phyloP scores from a whole-genome alignment of 176 grass and related monocot genomes.

The Oryza punctata region DNA sequence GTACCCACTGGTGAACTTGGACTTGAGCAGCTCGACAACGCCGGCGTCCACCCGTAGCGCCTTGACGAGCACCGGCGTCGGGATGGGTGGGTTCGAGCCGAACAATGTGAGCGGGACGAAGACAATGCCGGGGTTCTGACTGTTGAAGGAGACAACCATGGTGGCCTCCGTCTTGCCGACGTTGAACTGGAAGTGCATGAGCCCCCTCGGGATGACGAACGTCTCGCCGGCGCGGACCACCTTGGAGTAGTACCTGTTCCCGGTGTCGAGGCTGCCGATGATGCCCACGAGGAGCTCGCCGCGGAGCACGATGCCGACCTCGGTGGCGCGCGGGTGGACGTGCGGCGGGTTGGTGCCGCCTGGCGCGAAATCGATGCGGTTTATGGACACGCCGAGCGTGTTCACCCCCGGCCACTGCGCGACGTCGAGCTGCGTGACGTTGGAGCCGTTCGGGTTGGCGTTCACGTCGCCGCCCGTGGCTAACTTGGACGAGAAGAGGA shows the following conservation, averaged over 20 bases:
- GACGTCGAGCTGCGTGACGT: slow-evolving; percentile 47
- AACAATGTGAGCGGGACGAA: slow-evolving; percentile 50
- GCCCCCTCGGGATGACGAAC: slow-evolving; percentile 59
- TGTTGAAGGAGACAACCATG: slow-evolving; percentile 62
- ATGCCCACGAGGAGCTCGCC: slow-evolving; percentile 59
- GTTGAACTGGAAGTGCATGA: slow-evolving; percentile 85
- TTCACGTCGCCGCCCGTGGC: slow-evolving; percentile 35
- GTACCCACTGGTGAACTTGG: slow-evolving; percentile 48
- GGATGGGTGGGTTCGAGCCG: slow-evolving; percentile 57
- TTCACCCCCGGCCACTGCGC: slow-evolving; percentile 55
- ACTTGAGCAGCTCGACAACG: slow-evolving; percentile 51
- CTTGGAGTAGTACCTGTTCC: slow-evolving; percentile 49
- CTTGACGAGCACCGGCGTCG: slow-evolving; percentile 53
- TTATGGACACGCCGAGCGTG: slow-evolving; percentile 73
- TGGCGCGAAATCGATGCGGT: slow-evolving; percentile 63
- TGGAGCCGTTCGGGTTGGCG: slow-evolving; percentile 47
- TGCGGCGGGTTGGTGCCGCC: slow-evolving; percentile 71
- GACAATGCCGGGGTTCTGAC: slow-evolving; percentile 54
- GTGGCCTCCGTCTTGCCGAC: slow-evolving; percentile 41
- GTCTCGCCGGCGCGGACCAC: slow-evolving; percentile 50
- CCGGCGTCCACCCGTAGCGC: slow-evolving; percentile 51
- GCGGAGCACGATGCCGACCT: slow-evolving; percentile 42
- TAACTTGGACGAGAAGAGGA: slow-evolving; percentile 47
- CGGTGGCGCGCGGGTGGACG: slow-evolving; percentile 56
- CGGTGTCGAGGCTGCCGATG: slow-evolving; percentile 41